phyloP scores from a whole-genome alignment of 306 rosid species.

The Corylus heterophylla region DNA sequence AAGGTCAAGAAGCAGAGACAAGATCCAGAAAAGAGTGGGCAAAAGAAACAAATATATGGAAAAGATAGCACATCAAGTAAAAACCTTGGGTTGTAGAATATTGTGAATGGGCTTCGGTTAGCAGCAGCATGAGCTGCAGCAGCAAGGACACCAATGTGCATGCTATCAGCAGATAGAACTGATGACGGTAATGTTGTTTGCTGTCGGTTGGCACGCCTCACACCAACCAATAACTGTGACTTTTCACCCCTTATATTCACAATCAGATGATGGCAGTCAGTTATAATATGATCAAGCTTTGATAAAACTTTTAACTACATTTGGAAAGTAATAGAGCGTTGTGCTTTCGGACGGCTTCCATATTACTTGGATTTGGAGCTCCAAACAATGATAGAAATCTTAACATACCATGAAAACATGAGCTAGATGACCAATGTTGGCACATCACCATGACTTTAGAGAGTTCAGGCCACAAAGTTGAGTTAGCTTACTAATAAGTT shows the following conservation, averaged over 20 bases:
- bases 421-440: neutral
- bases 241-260: constrained; percentile 68
- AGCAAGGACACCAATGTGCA: constrained; percentile 99
- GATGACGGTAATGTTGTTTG: constrained; percentile 91
- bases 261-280: neutral
- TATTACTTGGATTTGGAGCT: neutral
- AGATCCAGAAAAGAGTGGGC: neutral
- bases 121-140: constrained; percentile 99
- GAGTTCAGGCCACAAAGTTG: neutral
- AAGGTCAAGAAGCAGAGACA: neutral
- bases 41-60: neutral
- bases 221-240: constrained; percentile 83
- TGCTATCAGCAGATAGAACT: constrained; percentile 94
- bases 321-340: neutral
- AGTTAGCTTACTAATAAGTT: neutral
- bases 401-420: neutral
- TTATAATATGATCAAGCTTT: neutral
- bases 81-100: constrained; percentile 98
- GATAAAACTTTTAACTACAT: neutral
- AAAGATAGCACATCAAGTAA: neutral
- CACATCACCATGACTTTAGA: neutral
- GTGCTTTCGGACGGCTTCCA: neutral
- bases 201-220: constrained; percentile 94
- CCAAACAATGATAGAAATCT: neutral
- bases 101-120: constrained; percentile 77